Evolutionary conservation across 2,329 filamentous ascomycete species (phyloP), one percentile per base, ranked within the genome.

Genomic region (Trematosphaeria pertusa): DNA sequence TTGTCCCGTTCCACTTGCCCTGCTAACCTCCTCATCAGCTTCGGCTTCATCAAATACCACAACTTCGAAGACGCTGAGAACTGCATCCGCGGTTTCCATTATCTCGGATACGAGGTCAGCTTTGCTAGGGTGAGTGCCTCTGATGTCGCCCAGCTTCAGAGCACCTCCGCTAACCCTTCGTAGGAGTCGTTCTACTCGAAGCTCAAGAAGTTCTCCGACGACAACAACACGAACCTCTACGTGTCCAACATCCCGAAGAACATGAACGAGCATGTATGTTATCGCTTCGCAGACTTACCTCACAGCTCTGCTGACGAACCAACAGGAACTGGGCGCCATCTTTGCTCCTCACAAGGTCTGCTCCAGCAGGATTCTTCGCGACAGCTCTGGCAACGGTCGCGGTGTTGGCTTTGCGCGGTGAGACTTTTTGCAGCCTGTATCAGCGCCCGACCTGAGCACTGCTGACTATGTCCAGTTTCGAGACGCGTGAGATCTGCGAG

Each of bases 371-470:
- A 96, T 99, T 61, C 88, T 97, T 55, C 90, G 93, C 38, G 93
- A 97, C 72, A 85, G 84, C 62, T 88, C 92, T 71, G 94, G 92
- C 48, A 91, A 94, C 66, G 96, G 93, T 71, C 93, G 95, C 62
- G 93, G 95, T 59, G 94, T 99, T 69, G 94, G 94, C 28, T 99
- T 99, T 76, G 93, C 93, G 74, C 88, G 94, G 93, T 96, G 78
- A 66, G 82, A 70, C 43, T 24, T 37, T 18, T 26, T 19, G 1
- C 6, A 1, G 9, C 37, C 19, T 15, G 12, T 19, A 28, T 28
- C 12, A 28, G 7, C 12, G 12, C 12, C 24, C 24, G 7, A 8
- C 12, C 24, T 8, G 7, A 28, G 14, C 9, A 33, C 37, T 18
- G 32, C 45, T 53, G n/a, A 56, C 10, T 15, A n/a, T 20, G 26